Evolutionary conservation across 305 asterid genomes (phyloP), one percentile per base, ranked within the genome.

Genomic region (Salvia sclarea): DNA sequence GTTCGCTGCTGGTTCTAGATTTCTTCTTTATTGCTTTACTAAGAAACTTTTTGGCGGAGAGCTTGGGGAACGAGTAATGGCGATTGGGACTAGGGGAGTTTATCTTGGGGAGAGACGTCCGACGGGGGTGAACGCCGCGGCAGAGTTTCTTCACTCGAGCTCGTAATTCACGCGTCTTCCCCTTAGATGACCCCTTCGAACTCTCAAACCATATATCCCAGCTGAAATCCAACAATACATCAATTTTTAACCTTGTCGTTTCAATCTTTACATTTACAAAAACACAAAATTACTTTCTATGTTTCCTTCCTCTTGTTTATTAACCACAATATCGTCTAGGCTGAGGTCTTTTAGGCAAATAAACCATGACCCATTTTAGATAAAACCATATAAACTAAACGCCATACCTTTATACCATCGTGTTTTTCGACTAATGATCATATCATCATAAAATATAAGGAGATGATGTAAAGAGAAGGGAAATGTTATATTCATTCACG

Each of bases 211-310:
- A 61, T 24, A 61, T 8, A 16, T 61, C 67, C 54, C 54, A 61
- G 41, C 67, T 61, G 67, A 61, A 61, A 61, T 24, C 41, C 67
- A 61, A 43, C 55, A 61, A 61, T 61, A 41, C 38, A n/a, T 61
- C 55, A 61, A 35, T 35, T 22, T 9, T 11, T 61, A 1, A 3
- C 33, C 7, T 35, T 11, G 17, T 4, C 18, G 13, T 25, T 53
- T 48, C 37, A 53, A 24, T 16, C 18, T 58, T 35, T 12, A 17
- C 17, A 35, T 58, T 35, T 12, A 17, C 17, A 35, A 35, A 17
- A 17, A 9, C 66, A 21, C 14, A 56, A 3, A 0, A 56, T 56
- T 56, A 5, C 5, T 25, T 52, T 35, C 3, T 1, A 12, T 24
- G 12, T 21, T 52, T 53, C 12, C 0, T 8, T n/a, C 14, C 8